Conservation (phyloP, 2,329 filamentous ascomycete genomes). For the Sordariomycetes sp. region DNA sequence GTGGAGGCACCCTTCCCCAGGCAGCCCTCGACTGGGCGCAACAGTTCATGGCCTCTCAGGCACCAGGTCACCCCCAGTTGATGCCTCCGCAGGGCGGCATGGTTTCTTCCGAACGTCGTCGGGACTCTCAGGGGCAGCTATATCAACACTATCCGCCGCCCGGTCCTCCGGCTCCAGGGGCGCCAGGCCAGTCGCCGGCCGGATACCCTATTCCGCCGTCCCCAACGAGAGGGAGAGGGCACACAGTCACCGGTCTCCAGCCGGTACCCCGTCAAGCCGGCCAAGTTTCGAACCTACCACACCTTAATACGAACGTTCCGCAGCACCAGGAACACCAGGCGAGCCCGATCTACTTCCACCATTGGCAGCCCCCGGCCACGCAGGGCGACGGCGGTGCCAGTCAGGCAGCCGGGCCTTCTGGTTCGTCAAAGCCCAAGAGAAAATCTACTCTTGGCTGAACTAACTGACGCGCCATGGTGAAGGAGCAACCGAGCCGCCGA, state of each 20-base stretch:
- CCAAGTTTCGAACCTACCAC: conserved; percentile 24
- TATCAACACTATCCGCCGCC: conserved; percentile 22
- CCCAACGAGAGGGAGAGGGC: conserved; percentile 33
- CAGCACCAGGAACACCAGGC: conserved; percentile 33
- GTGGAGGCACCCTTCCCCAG: conserved; percentile 46
- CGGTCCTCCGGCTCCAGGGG: conserved; percentile 21
- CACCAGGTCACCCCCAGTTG: conserved; percentile 27
- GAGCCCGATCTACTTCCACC: conserved; percentile 70
- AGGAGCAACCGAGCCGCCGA: conserved; percentile 60
- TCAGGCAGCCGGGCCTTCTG: conserved; percentile 61
- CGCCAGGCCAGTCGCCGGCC: not conserved
- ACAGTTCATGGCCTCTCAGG: conserved; percentile 43
- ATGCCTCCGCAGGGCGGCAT: conserved; percentile 33
- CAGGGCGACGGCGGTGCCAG: conserved; percentile 45
- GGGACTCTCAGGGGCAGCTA: conserved; percentile 31
- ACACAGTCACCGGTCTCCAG: conserved; percentile 26
- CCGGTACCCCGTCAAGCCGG: conserved; percentile 19
- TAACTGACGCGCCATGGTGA: conserved; percentile 1
- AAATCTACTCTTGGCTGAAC: conserved; percentile 16
- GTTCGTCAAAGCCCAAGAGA: conserved; percentile 47
- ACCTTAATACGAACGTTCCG: conserved; percentile 29
- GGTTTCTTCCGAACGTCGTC: conserved; percentile 36
- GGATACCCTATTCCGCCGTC: conserved; percentile 15
- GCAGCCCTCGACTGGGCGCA: conserved; percentile 55
- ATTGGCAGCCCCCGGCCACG: conserved; percentile 74